Evolutionary conservation across 2,329 filamentous ascomycete genomes (phyloP).

Genomic region (Colletotrichum noveboracense): DNA sequence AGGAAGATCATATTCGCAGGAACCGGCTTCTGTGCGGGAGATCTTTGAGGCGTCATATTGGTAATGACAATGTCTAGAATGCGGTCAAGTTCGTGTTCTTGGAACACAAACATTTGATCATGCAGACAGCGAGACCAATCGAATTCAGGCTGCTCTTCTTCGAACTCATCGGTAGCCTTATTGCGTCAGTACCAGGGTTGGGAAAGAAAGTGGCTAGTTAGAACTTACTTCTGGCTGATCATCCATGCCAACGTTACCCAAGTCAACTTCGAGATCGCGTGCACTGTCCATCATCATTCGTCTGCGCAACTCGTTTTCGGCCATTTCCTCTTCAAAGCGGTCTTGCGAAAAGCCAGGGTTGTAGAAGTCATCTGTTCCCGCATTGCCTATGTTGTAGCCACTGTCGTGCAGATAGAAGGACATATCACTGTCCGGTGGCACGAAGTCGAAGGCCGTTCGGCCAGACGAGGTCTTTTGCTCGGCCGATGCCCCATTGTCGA

Average conservation of each 20-base stretch:
- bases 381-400: slow-evolving; percentile 87
- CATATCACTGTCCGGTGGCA: slow-evolving; percentile 94
- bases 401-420: slow-evolving; percentile 94
- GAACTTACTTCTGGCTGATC: slow-evolving; percentile 84
- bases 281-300: slow-evolving; percentile 99
- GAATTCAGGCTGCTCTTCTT: slow-evolving; percentile 92
- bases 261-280: slow-evolving; percentile 92
- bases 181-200: slow-evolving; percentile 27
- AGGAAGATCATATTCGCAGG: slow-evolving; percentile 97
- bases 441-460: slow-evolving; percentile 93
- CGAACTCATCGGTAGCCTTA: slow-evolving; percentile 69
- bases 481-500: slow-evolving; percentile 94
- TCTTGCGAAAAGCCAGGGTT: slow-evolving; percentile 91
- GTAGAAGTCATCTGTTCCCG: slow-evolving; percentile 89
- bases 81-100: slow-evolving; percentile 87
- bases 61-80: slow-evolving; percentile 97
- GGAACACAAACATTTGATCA: slow-evolving; percentile 99
- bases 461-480: slow-evolving; percentile 95
- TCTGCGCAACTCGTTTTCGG: slow-evolving; percentile 92
- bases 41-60: slow-evolving; percentile 95
- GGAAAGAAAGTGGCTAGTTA: not conserved
- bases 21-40: slow-evolving; percentile 95
- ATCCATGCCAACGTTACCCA: slow-evolving; percentile 94
- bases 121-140: slow-evolving; percentile 94
- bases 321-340: slow-evolving; percentile 95